phyloP scores from a whole-genome alignment of 2,329 filamentous ascomycete genomes.

The Diaporthe citriasiana region DNA sequence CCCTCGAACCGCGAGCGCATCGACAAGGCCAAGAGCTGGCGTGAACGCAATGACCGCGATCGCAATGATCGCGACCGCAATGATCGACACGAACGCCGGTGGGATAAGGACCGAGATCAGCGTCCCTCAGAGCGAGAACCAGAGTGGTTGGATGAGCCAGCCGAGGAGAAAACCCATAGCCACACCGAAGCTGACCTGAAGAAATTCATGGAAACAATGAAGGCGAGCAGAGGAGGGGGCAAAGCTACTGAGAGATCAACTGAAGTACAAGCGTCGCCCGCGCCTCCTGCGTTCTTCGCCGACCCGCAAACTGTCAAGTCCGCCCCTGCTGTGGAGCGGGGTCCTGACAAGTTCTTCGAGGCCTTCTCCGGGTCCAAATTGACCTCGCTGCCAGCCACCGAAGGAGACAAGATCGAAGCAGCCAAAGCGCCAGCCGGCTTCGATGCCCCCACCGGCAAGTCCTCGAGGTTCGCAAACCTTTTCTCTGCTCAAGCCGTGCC shows the following conservation, averaged over 20 bases:
- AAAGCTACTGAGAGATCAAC: slow-evolving; percentile 54
- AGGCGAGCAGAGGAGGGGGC: slow-evolving; percentile 67
- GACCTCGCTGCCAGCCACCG: slow-evolving; percentile 49
- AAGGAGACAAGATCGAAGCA: slow-evolving; percentile 58
- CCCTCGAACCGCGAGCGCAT: slow-evolving; percentile 66
- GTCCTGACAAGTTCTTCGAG: slow-evolving; percentile 84
- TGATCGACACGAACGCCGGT: slow-evolving; percentile 64
- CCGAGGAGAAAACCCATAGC: slow-evolving; percentile 76
- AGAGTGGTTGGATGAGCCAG: slow-evolving; percentile 88
- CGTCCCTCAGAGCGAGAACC: slow-evolving; percentile 81
- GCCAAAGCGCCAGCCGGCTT: slow-evolving; percentile 51
- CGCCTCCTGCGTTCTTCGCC: slow-evolving; percentile 44
- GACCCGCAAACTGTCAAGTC: slow-evolving; percentile 64
- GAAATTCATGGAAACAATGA: slow-evolving; percentile 95
- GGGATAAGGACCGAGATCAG: slow-evolving; percentile 68
- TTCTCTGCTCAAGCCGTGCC: slow-evolving; percentile 71
- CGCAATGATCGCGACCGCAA: slow-evolving; percentile 69
- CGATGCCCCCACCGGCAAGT: slow-evolving; percentile 60
- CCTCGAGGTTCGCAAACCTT: slow-evolving; percentile 89
- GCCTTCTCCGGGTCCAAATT: slow-evolving; percentile 59
- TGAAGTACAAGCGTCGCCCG: slow-evolving; percentile 43
- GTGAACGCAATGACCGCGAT: slow-evolving; percentile 63
- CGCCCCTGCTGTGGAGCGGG: slow-evolving; percentile 74
- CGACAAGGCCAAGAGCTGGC: slow-evolving; percentile 72
- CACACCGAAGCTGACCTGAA: slow-evolving; percentile 94